These are phyloP conservation scores for Aleurites moluccanus DNA, from an alignment of 441 rosid species.

Conservation along the genomic window DNA sequence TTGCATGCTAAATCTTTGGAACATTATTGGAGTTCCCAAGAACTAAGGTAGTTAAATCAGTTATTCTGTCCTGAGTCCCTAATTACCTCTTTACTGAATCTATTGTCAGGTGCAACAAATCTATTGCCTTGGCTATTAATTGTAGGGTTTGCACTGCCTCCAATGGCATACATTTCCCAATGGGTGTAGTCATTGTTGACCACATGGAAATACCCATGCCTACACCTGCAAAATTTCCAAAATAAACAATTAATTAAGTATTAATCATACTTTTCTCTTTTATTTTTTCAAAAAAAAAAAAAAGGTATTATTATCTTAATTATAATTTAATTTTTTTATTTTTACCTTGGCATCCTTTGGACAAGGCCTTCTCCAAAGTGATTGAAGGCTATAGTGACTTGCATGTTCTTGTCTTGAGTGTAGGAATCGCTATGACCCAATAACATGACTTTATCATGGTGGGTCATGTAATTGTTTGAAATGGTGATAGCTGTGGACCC, in stretches of 20 bases:
- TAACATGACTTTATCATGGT: slow-evolving; percentile 90
- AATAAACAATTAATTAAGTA: neutral
- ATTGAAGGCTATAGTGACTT: slow-evolving; percentile 88
- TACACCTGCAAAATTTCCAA: slow-evolving; percentile 44
- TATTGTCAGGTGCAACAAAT: slow-evolving; percentile 60
- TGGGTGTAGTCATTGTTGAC: slow-evolving; percentile 91
- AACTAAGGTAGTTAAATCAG: slow-evolving; percentile 8
- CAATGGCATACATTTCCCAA: slow-evolving; percentile 79
- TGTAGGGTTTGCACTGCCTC: slow-evolving; percentile 71
- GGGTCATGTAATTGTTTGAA: slow-evolving; percentile 88
- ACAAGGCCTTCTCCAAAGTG: slow-evolving; percentile 96
- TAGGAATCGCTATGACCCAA: slow-evolving; percentile 85
- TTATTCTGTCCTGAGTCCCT: neutral
- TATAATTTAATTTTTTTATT: neutral
- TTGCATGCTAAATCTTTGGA: neutral
- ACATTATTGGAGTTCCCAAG: neutral
- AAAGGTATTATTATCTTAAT: neutral
- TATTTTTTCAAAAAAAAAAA: no score
- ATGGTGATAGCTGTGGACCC: slow-evolving; percentile 89
- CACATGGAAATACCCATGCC: slow-evolving; percentile 71
- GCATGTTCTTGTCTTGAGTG: slow-evolving; percentile 82
- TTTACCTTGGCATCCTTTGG: slow-evolving; percentile 93
- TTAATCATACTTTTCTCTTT: neutral
- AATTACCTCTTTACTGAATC: slow-evolving; percentile 48
- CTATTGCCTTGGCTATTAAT: slow-evolving; percentile 88